Conservation (phyloP, 495 filamentous ascomycete genomes). For the Staphylotrichum tortipilum region DNA sequence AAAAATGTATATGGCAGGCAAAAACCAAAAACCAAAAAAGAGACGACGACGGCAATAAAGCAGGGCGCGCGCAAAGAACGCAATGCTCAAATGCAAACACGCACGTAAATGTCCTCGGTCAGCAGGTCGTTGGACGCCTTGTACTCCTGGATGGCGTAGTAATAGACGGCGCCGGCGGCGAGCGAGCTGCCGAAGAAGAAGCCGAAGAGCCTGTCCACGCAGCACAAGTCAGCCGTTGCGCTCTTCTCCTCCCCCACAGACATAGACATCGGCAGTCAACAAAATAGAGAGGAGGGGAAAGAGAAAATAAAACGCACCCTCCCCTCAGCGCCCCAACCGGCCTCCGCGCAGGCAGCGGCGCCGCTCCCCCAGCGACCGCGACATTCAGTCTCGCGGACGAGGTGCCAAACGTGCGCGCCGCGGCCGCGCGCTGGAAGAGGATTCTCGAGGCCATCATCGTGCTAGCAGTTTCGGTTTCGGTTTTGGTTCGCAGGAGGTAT, state of each 20-base stretch:
- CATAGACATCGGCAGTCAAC: too few species aligned
- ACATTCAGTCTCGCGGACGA: conserved; percentile 37
- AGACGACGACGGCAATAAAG: too few species aligned
- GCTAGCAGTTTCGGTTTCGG: too few species aligned
- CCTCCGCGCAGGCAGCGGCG: conserved; percentile 59
- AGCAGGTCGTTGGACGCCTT: conserved; percentile 87
- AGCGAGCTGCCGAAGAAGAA: conserved; percentile 82
- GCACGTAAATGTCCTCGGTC: conserved; percentile 92
- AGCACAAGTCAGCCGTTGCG: background rate
- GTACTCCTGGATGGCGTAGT: conserved; percentile 88
- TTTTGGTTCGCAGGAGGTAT: too few species aligned
- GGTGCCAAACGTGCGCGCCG: conserved; percentile 36
- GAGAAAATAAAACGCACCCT: conserved; percentile 54
- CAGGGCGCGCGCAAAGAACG: too few species aligned
- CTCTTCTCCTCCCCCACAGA: background rate
- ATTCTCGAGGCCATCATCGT: conserved; percentile 46
- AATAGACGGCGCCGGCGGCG: conserved; percentile 74
- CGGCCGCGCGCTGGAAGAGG: conserved; percentile 21
- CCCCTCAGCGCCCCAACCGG: conserved; percentile 88
- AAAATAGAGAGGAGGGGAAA: background rate
- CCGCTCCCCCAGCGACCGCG: conserved; percentile 12
- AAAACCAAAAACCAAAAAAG: background rate
- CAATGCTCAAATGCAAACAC: conserved; percentile 50
- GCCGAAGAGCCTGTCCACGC: conserved; percentile 63
- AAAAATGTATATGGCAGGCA: conserved; percentile 1